Evolutionary conservation across 345 rosid genomes (phyloP).

Genomic region (Toxicodendron radicans): DNA sequence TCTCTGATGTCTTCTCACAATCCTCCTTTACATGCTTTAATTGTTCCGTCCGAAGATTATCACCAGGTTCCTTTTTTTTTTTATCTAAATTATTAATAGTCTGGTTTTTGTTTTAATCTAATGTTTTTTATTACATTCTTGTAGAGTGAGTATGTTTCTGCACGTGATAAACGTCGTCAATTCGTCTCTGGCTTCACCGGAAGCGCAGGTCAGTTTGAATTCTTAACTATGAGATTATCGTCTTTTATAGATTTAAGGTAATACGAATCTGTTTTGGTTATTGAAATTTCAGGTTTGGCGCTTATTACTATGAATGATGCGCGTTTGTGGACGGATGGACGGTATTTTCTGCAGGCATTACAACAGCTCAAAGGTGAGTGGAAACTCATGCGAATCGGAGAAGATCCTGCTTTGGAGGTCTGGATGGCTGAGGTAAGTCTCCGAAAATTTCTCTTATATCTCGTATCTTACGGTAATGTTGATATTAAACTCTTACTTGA

Average conservation of each 20-base stretch:
- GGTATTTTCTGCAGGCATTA: conserved; percentile 87
- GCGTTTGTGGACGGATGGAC: conserved; percentile 87
- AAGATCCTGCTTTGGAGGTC: conserved; percentile 74
- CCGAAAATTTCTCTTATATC: background rate
- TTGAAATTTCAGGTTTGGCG: conserved; percentile 65
- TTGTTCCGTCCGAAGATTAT: conserved; percentile 89
- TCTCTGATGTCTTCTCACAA: conserved; percentile 88
- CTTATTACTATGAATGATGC: conserved; percentile 76
- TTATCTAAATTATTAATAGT: background rate
- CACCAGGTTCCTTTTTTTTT: conserved; percentile 60
- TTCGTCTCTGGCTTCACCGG: conserved; percentile 93
- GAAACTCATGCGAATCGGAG: conserved; percentile 92
- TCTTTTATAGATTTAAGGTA: background rate
- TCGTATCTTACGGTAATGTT: background rate
- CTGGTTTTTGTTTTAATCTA: background rate
- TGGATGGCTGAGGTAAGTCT: conserved; percentile 85
- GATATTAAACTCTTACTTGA: background rate
- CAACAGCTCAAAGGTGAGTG: conserved; percentile 79
- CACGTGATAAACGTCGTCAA: conserved; percentile 78
- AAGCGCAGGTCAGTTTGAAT: conserved; percentile 67
- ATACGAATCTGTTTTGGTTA: background rate
- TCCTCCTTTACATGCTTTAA: conserved; percentile 83
- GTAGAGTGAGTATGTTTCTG: conserved; percentile 94
- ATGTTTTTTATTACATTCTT: background rate
- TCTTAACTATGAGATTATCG: background rate